Evolutionary conservation across 192 early-diverging fungal genomes (phyloP), one percentile per base, ranked within the genome.

Genomic region (Coemansia sp.): DNA sequence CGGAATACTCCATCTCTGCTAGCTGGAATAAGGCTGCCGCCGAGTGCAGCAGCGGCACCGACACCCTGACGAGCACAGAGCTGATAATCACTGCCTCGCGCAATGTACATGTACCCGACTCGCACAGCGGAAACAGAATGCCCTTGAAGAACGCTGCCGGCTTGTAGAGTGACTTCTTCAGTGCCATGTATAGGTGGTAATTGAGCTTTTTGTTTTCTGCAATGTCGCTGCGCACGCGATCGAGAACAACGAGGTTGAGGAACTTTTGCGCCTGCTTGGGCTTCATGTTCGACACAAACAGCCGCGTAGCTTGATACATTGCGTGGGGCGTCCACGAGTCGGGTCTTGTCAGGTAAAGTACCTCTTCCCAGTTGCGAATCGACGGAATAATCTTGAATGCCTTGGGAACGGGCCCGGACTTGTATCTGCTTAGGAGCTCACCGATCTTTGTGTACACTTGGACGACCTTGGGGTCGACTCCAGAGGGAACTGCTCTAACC

Each of bases 381-480:
- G 92, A 90, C 6, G 97, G 95, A 49, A 98, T 93, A 62, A 99
- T 96, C 83, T 99, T 99, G 89, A 99, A 99, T 17, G 94, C 91
- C 81, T 99, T 98, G 57, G 97, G 97, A 46, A 97, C 85, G 70
- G 89, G 89, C 29, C 96, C 96, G 17, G 93, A 95, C 63, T 92
- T 92, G 88, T 99, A 97, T 22, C 97, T 87, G 50, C 86, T 88
- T 61, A 98, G 74, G 50, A 98, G 80, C 58, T 89, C 71, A 2
- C 95, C 97, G 40, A 99, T 94, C 76, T 75, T 77, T 15, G 75
- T 88, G 80, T 98, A 99, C 55, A 95, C 95, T 74, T 96, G 92
- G 45, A 96, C 84, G 35, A 99, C 87, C 79, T 97, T 97, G 38
- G 91, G 88, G 71, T 95, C 89, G 59, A 96, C 61, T 13, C 85